Evolutionary conservation across 2,329 filamentous ascomycete species (phyloP), one percentile per base, ranked within the genome.

Genomic region (Microcyclospora pomicola): DNA sequence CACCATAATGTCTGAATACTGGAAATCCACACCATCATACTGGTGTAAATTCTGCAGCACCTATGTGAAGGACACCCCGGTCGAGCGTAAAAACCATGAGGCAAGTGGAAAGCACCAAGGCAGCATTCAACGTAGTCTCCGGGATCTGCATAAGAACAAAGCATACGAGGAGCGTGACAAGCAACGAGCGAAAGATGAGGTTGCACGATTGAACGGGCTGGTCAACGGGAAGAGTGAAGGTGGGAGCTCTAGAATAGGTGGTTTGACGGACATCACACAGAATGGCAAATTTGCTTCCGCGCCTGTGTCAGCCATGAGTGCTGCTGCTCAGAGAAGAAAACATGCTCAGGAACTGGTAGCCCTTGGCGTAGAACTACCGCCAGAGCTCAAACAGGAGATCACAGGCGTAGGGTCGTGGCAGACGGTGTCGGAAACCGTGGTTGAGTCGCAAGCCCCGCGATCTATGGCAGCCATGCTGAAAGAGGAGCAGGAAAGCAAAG

Each of bases 11-110:
- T 80, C 91, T 0, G 91, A 96, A 69, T 92, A 94, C 65, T 96
- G 91, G 91, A 96, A 96, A 60, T 95, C 88, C 14, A 94, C 87
- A 27, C 87, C 87, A 5, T 88, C 81, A 58, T 93, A 93, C 66
- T 96, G 87, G 86, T 98, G 91, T 74, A 96, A 96, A 62, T 84
- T 94, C 68, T 98, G 91, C 73, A 75, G 77, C 56, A 75, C 73
- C 56, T 96, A 78, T 62, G 82, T 98, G 35, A 82, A 84, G 62
- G 91, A 98, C 67, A 95, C 87, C 15, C 79, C 84, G 49, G 76
- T 95, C 60, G 87, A 94, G 60, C 81, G 80, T 50, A 72, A 77
- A 47, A 54, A 55, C 27, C 58, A 60, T 44, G 58, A 60, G 35
- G 44, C 50, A 27, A 55, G 51, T 15, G 51, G 46, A 16, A 55